These are phyloP conservation scores for Panaeolus papilionaceus DNA, from an alignment of 768 basidiomycete species.

Conservation along the genomic window DNA sequence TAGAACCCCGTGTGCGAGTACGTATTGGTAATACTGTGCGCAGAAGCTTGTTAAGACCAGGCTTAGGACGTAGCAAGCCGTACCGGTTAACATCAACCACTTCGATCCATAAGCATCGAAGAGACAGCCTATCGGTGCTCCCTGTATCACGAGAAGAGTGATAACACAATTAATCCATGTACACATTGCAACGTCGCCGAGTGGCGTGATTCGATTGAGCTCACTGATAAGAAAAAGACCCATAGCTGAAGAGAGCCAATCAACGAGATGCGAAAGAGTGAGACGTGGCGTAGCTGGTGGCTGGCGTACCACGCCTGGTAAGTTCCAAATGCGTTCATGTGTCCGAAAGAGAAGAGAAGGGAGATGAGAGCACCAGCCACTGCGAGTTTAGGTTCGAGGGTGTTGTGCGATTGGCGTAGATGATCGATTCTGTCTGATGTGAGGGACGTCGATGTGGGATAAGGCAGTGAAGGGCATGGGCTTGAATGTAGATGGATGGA, in stretches of 20 bases:
- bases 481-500: neutral
- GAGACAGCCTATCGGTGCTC: conserved; percentile 62
- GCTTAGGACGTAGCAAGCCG: conserved; percentile 52
- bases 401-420: conserved; percentile 34
- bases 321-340: conserved; percentile 75
- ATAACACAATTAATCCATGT: neutral
- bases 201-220: conserved; percentile 24
- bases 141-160: conserved; percentile 40
- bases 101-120: conserved; percentile 70
- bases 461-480: neutral
- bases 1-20: conserved; percentile 66
- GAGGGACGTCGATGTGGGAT: neutral
- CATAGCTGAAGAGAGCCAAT: conserved; percentile 75
- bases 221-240: conserved; percentile 72
- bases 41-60: conserved; percentile 68
- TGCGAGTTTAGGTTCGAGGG: conserved; percentile 48
- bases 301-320: conserved; percentile 71
- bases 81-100: conserved; percentile 57
- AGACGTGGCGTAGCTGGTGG: conserved; percentile 58
- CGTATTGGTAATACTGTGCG: conserved; percentile 61
- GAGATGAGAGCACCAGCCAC: conserved; percentile 71
- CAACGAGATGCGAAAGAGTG: conserved; percentile 69
- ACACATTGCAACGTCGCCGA: neutral
- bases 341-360: conserved; percentile 74
- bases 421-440: neutral